These are phyloP conservation scores for Trichoderma semiorbis DNA, from an alignment of 2,329 filamentous ascomycete genomes.

Conservation along the genomic window DNA sequence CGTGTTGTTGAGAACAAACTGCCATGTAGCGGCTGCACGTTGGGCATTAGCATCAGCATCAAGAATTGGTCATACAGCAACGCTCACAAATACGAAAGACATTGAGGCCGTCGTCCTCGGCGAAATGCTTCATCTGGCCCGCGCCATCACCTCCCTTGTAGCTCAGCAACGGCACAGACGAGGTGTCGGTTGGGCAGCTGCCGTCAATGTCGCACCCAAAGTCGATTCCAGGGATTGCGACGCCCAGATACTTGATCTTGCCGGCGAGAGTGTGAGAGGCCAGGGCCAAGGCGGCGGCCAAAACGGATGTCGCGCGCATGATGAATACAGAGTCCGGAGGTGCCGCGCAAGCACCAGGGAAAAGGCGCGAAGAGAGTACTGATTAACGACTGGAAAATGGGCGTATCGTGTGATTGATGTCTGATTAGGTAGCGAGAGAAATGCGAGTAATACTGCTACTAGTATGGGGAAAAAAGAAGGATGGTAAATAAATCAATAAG, in stretches of 20 bases:
- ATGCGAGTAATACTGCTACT: background rate
- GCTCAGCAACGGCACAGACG: conserved; percentile 34
- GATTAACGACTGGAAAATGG: conserved; percentile 3
- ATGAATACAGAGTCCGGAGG: background rate
- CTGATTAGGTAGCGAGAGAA: background rate
- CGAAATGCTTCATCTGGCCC: conserved; percentile 57
- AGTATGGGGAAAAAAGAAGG: background rate
- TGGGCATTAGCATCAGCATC: background rate
- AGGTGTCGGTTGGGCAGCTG: conserved; percentile 35
- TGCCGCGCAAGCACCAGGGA: background rate
- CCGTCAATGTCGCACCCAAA: conserved; percentile 47
- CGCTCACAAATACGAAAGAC: conserved; percentile 49
- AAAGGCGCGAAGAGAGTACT: background rate
- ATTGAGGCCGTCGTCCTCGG: conserved; percentile 49
- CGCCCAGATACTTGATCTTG: conserved; percentile 29
- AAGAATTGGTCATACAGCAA: background rate
- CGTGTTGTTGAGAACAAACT: conserved; percentile 54
- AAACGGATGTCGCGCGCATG: conserved; percentile 16
- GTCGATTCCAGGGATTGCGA: conserved; percentile 47
- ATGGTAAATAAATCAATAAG: background rate
- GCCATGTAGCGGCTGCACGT: conserved; percentile 47
- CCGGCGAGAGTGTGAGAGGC: conserved; percentile 7
- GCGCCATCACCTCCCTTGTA: conserved; percentile 38
- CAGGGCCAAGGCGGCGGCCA: conserved; percentile 17
- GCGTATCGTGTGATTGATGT: background rate